Evolutionary conservation across 2,329 filamentous ascomycete genomes (phyloP).

Genomic region (Fusarium sp.): DNA sequence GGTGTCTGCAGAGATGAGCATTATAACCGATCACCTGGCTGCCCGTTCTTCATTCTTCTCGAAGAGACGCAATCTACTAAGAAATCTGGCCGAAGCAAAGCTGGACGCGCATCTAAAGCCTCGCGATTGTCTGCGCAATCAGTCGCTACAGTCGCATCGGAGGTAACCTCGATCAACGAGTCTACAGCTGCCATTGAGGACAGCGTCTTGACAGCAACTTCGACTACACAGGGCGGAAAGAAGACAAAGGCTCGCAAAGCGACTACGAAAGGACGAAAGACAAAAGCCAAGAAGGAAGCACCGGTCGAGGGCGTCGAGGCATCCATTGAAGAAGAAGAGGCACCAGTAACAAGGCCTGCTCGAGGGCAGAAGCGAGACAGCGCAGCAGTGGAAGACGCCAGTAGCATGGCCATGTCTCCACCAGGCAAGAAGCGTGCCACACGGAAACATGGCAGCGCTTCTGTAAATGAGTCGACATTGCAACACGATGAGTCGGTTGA

Average conservation of each 20-base stretch:
- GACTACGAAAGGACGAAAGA: constrained; percentile 42
- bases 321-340: constrained; percentile 36
- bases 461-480: constrained; percentile 51
- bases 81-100: constrained; percentile 63
- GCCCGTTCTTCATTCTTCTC: constrained; percentile 81
- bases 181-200: constrained; percentile 63
- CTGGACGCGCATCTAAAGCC: constrained; percentile 71
- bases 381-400: constrained; percentile 64
- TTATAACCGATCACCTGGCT: constrained; percentile 78
- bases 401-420: constrained; percentile 52
- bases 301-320: constrained; percentile 55
- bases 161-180: constrained; percentile 60
- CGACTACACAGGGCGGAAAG: constrained; percentile 65
- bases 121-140: constrained; percentile 73
- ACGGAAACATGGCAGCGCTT: constrained; percentile 59
- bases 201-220: constrained; percentile 68
- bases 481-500: constrained; percentile 53
- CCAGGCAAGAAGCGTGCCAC: constrained; percentile 69
- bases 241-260: constrained; percentile 68
- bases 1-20: constrained; percentile 77
- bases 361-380: constrained; percentile 72
- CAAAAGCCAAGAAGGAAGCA: constrained; percentile 63
- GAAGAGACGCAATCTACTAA: constrained; percentile 65
- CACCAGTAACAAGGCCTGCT: constrained; percentile 48
- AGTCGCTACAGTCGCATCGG: constrained; percentile 60